phyloP scores from a whole-genome alignment of 352 stramenopile genomes.

The Phytophthora colocasiae region DNA sequence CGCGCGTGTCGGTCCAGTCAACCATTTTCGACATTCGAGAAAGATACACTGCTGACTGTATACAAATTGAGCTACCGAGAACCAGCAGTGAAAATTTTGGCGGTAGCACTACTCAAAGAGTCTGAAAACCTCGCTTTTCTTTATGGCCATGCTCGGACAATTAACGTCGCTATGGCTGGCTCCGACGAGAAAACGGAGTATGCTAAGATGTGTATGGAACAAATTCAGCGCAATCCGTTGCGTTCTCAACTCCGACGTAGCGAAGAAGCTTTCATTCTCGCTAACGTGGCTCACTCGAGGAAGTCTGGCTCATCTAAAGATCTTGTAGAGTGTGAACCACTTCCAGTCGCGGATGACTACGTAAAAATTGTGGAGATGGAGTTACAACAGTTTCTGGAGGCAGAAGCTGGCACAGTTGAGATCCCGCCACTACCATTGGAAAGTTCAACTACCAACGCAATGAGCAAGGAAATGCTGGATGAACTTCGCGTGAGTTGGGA shows the following conservation, averaged over 20 bases:
- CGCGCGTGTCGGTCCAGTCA: constrained; percentile 44
- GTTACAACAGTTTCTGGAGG: constrained; percentile 6
- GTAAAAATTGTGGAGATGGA: constrained; percentile 24
- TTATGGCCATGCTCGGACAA: constrained; percentile 6
- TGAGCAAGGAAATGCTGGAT: constrained; percentile 44
- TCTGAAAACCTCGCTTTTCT: constrained; percentile 45
- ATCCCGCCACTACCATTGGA: constrained; percentile 33
- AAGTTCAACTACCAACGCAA: constrained; percentile 23
- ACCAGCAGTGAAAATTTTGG: constrained; percentile 48
- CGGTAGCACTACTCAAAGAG: constrained; percentile 32
- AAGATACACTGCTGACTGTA: constrained; percentile 31
- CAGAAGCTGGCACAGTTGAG: neutral
- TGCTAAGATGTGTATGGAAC: constrained; percentile 13
- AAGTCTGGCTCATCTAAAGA: neutral
- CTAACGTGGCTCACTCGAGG: constrained; percentile 2
- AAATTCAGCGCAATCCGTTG: constrained; percentile 27
- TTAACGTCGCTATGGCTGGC: constrained; percentile 2
- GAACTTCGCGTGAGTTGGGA: constrained; percentile 56
- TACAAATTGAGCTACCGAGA: constrained; percentile 41
- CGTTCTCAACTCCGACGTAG: constrained; percentile 23
- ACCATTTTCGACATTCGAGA: constrained; percentile 41
- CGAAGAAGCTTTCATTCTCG: constrained; percentile 26
- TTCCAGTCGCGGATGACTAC: constrained; percentile 28
- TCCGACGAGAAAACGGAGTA: constrained; percentile 27
- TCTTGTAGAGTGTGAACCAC: constrained; percentile 2